phyloP scores from a whole-genome alignment of 1,284 basidiomycete genomes.

The Cutaneotrichosporon arboriforme region DNA sequence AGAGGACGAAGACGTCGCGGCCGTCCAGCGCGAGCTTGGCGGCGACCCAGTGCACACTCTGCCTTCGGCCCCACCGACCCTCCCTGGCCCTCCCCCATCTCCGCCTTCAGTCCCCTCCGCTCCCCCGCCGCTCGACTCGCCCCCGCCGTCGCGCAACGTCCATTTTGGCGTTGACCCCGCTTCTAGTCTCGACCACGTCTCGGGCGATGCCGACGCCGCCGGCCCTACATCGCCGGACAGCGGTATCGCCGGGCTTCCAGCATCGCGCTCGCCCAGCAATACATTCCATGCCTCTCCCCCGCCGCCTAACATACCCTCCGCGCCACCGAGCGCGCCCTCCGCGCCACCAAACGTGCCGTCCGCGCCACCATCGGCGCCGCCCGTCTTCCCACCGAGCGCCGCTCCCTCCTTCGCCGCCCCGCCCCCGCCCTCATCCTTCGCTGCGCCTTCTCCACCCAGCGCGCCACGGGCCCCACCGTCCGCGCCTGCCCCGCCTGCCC shows the following conservation, averaged over 20 bases:
- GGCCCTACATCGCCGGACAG: slow-evolving; percentile 7
- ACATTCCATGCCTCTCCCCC: neutral
- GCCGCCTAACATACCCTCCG: neutral
- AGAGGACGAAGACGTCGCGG: neutral
- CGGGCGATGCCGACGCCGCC: no score
- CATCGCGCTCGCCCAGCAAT: neutral
- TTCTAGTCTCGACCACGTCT: no score
- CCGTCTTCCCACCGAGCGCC: neutral
- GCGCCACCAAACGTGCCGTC: neutral
- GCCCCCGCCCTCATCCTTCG: no score
- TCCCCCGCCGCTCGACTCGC: neutral
- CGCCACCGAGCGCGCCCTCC: neutral
- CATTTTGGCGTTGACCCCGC: no score
- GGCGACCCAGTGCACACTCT: neutral
- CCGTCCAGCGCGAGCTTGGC: neutral
- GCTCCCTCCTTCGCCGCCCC: neutral
- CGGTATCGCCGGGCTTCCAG: no score
- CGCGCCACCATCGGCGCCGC: neutral
- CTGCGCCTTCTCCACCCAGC: neutral
- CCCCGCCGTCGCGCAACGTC: neutral
- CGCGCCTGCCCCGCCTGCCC: neutral
- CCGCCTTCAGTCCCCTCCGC: neutral
- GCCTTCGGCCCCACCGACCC: neutral
- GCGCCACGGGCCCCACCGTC: neutral
- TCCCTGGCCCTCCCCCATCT: neutral